A percentile compares a stretch with the other conserved stretches of the same genome.
These are phyloP conservation scores for Zoysia pacifica DNA, from an alignment of 176 grass and related monocot genomes.

Conservation along the genomic window DNA sequence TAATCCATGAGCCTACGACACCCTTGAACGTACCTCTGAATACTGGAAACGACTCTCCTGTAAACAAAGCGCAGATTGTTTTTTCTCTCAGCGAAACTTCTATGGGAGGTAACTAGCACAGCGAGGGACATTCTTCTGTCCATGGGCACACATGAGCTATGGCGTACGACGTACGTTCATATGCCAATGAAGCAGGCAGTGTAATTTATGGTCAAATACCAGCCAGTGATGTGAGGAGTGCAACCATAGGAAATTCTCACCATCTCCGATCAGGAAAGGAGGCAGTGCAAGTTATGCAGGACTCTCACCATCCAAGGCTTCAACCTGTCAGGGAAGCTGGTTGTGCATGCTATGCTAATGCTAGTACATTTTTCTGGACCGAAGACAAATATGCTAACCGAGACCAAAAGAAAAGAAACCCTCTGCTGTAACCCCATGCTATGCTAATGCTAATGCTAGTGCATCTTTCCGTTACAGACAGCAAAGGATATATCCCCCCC, in stretches of 20 bases:
- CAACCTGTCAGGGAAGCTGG: too few species aligned
- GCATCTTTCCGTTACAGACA: too few species aligned
- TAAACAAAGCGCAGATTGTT: neutral
- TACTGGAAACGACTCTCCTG: neutral
- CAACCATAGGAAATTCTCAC: neutral
- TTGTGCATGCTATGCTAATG: too few species aligned
- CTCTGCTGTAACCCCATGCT: too few species aligned
- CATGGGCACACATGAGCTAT: neutral
- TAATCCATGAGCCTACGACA: neutral
- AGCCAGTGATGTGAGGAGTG: neutral
- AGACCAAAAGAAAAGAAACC: too few species aligned
- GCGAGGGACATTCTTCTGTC: neutral
- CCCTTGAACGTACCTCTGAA: neutral
- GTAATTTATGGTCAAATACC: neutral
- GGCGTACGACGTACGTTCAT: neutral
- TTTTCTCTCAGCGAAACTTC: neutral
- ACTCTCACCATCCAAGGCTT: neutral
- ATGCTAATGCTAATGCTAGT: neutral
- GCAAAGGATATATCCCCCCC: too few species aligned
- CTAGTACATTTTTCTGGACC: neutral
- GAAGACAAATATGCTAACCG: neutral
- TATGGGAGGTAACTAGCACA: neutral
- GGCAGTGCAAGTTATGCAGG: neutral
- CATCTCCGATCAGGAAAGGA: neutral
- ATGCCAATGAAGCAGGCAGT: slow-evolving; percentile 11